These are phyloP conservation scores for Aspergillus fumigatus DNA, from an alignment of 2,329 filamentous ascomycete genomes.

Conservation along the genomic window DNA sequence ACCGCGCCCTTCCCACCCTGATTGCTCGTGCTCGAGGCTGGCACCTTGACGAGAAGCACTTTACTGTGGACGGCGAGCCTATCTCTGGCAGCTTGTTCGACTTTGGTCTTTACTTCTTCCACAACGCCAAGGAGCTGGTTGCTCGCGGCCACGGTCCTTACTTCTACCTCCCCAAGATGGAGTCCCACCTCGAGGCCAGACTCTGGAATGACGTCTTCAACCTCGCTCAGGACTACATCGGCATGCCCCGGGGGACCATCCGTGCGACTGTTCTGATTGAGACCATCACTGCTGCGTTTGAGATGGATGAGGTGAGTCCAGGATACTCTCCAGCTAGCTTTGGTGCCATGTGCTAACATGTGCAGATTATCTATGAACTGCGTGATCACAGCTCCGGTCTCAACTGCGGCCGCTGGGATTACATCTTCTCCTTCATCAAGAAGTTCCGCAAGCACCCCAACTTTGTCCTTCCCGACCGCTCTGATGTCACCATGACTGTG, in stretches of 20 bases:
- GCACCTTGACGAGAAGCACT: constrained; percentile 98
- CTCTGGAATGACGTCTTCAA: constrained; percentile 99
- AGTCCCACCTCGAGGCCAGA: constrained; percentile 92
- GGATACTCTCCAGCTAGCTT: neutral
- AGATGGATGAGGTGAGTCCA: constrained; percentile 77
- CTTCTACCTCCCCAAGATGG: constrained; percentile 98
- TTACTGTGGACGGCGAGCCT: constrained; percentile 90
- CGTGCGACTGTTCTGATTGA: constrained; percentile 94
- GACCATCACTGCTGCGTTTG: constrained; percentile 94
- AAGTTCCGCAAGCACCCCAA: constrained; percentile 93
- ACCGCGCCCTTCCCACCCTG: constrained; percentile 79
- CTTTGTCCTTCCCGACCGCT: constrained; percentile 90
- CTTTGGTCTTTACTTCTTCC: constrained; percentile 98
- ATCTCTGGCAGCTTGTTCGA: constrained; percentile 92
- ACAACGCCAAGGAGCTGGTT: constrained; percentile 88
- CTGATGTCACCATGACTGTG: constrained; percentile 90
- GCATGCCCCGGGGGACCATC: constrained; percentile 85
- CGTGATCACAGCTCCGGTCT: constrained; percentile 92
- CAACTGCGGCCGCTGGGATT: constrained; percentile 99
- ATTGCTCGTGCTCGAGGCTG: constrained; percentile 94
- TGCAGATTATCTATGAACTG: constrained; percentile 90
- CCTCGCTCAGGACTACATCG: constrained; percentile 86
- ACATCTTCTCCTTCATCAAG: constrained; percentile 99
- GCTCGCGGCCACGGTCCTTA: constrained; percentile 84
- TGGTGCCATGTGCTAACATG: neutral